Percentiles rank a stretch among this genome's conserved stretches.
These are phyloP conservation scores for Colletotrichum sojae DNA, from an alignment of 2,329 filamentous ascomycete genomes.

Conservation along the genomic window DNA sequence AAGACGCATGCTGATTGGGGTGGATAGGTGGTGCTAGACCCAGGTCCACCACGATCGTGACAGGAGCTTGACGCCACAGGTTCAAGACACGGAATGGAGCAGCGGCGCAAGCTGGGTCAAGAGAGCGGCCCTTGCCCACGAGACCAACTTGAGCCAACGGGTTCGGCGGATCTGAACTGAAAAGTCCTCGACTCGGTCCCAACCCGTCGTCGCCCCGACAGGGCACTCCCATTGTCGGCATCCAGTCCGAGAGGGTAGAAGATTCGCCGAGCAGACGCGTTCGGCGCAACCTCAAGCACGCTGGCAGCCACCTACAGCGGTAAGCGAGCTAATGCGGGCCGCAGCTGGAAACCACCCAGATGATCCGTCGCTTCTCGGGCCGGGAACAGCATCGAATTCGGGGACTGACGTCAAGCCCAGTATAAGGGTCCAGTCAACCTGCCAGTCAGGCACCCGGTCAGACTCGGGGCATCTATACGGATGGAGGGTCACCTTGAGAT, in stretches of 20 bases:
- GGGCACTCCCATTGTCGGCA: background rate
- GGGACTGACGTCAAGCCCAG: background rate
- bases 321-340: slow-evolving; percentile 18
- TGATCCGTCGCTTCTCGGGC: slow-evolving; percentile 10
- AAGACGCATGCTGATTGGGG: background rate
- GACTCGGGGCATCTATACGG: background rate
- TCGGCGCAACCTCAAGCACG: background rate
- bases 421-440: slow-evolving; percentile 8
- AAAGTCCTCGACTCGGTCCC: background rate
- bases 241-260: background rate
- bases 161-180: too few relatives aligned
- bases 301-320: background rate
- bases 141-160: slow-evolving; percentile 8
- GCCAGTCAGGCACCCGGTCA: background rate
- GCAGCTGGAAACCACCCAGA: background rate
- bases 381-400: slow-evolving; percentile 8
- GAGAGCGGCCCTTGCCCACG: slow-evolving; percentile 5
- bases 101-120: background rate
- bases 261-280: background rate
- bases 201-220: background rate
- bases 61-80: slow-evolving; percentile 27
- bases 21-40: background rate
- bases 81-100: background rate
- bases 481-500: slow-evolving; percentile 22
- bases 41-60: slow-evolving; percentile 9